Base-by-base conservation (phyloP, 805 yeast genomes). In the Teunomyces lycoperdinae region DNA sequence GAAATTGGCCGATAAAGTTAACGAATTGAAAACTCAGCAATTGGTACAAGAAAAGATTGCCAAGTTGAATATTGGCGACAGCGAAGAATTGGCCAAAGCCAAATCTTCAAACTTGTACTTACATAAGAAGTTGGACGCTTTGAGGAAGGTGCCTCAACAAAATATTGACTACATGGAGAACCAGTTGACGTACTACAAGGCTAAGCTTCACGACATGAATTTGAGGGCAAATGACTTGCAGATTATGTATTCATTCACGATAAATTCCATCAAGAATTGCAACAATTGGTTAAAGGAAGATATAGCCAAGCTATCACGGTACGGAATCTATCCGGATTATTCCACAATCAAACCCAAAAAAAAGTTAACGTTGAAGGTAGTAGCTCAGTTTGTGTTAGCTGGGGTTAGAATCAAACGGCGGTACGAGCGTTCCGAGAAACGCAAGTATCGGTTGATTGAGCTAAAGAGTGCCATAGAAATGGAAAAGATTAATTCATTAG, bases 191-290 rank as follows among this genome's bases (percentile, higher is more conserved):
- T 70, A 76, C 47, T 76, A 73, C 59, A 73, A 66, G 53, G 73
- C 80, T 45, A 77, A 74, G 54, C 63, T 78, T 42, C 71, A 72
- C 41, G 81, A 80, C 48, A 59, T 73, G 45, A 65, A 69, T 43
- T 40, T 66, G 46, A 61, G 56, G 43, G 59, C 65, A 42, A 66
- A 68, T 43, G 74, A 71, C 50, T 57, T 72, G 44, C 59, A 61
- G 41, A 43, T 63, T 44, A 67, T 71, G 71, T 66, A 73, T 50
- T 49, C 60, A 2, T 69, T 58, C 51, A 62, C 65, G 26, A 58
- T 62, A 42, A 54, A 61, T 14, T 55, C 71, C 14, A 58, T 68
- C 32, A 59, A 57, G 43, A 63, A 63, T 46, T 60, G 71, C 9
- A 60, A 62, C 32, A 52, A 56, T 28, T 46, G 51, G 38, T 46